Evolutionary conservation across 1,284 basidiomycete genomes (phyloP), one percentile per base, ranked within the genome.

Genomic region (Testicularia cyperi): DNA sequence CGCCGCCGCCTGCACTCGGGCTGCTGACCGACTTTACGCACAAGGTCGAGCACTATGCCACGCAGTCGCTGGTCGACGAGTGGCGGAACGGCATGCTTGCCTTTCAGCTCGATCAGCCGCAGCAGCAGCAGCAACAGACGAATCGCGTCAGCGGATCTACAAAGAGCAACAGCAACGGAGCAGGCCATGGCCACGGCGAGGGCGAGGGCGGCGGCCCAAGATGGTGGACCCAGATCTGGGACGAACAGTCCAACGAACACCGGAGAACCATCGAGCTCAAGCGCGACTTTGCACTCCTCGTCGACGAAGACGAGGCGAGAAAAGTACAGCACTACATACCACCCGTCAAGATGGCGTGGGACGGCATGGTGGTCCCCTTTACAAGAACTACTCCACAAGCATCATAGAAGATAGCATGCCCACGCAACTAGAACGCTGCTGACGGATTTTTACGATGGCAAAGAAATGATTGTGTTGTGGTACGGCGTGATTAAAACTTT

Each of bases 1-100:
- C 62, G 6, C 51, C 54, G 4, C 43, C 55, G 4, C 41, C 54
- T 2, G 39, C 48, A 12, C 41, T 74, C 14, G 60, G 55, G 2
- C 63, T 74, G 5, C 42, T 74, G 10, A 72, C 71, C 14, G 72
- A 74, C 47, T 54, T 74, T 10, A 68, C 70, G 7, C 72, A 74
- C 37, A 52, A 53, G 16, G 37, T 71, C 25, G 70, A 74, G 40
- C 71, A 74, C 29, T 23, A 46, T 18, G 34, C 41, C 19, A 65
- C 62, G 10, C 66, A 68, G 32, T 18, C 35, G 10, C 39, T 66
- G 2, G 47, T 68, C 16, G 42, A 54, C 25, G 27, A 21, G 9
- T 61, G 57, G 56, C 41, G 52, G 12, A 12, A 32, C 6, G 65
- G 52, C 2, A 48, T 68, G 44, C 31, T 55, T 26, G 46, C 52